Evolutionary conservation across 208 protist species (phyloP), one percentile per base, ranked within the genome.

Genomic region (Leishmania guyanensis): DNA sequence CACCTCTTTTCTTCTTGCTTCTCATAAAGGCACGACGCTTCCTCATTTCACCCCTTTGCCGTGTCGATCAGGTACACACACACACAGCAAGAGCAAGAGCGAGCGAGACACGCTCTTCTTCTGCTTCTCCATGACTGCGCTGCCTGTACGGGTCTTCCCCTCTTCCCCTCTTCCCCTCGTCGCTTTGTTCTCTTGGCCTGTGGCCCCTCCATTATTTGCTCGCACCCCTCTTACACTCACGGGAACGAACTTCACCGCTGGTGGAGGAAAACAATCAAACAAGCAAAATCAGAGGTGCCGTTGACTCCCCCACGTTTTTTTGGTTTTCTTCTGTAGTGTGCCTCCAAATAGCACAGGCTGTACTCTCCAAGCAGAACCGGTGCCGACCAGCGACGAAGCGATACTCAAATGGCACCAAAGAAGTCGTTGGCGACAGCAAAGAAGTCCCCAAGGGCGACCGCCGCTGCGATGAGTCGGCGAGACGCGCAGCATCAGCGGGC

Each of bases 401-500:
- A 68, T 64, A 20, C 53, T 17, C 26, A 5, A 22, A 87, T 87
- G 86, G n/a, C 77, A 39, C 72, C 80, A 10, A 80, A 78, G 65
- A 60, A 39, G 48, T 66, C 74, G 65, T 78, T 64, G 6, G 82
- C 82, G 26, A 87, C 88, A 68, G 87, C 85, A 84, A 87, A 58
- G 22, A 48, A 58, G 20, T 14, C 74, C 33, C 33, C 74, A 2
- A 33, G 74, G 77, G 48, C 79, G 0, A 66, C 10, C 29, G 78
- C 66, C 54, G 78, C 87, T 16, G 77, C 84, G 1, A 86, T 88
- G 79, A 72, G 77, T 54, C 75, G 69, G 5, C 79, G 62, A n/a
- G 78, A 77, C 50, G 54, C 74, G 53, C 77, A 78, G n/a, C 81
- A 84, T 20, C 73, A 85, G 46, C 83, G 82, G 33, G 73, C 68